A percentile compares a stretch with the other conserved stretches of the same genome.
Evolutionary conservation across 2,329 filamentous ascomycete genomes (phyloP).

Genomic region (Rhinocladiella similis): DNA sequence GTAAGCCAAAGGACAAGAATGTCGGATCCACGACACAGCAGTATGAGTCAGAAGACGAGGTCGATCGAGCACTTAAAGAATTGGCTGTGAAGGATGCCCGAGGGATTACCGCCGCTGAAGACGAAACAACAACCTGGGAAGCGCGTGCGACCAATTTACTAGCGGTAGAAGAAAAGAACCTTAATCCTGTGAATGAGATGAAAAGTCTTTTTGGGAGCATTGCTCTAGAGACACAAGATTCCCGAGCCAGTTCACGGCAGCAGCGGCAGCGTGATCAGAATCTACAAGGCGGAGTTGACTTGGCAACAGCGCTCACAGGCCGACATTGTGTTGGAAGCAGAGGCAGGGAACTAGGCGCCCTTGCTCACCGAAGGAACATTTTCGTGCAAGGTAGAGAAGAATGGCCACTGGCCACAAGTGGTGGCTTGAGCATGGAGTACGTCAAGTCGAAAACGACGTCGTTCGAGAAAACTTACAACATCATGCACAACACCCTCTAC

Average conservation of each 20-base stretch:
- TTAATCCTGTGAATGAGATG: slow-evolving; percentile 93
- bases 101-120: slow-evolving; percentile 21
- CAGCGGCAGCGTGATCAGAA: slow-evolving; percentile 56
- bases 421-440: slow-evolving; percentile 80
- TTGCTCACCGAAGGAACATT: slow-evolving; percentile 73
- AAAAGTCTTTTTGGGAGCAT: slow-evolving; percentile 68
- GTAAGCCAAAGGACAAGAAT: slow-evolving; percentile 43
- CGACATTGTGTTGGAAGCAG: slow-evolving; percentile 56
- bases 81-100: slow-evolving; percentile 48
- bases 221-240: slow-evolving; percentile 60
- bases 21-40: slow-evolving; percentile 27
- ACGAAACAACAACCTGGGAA: slow-evolving; percentile 35
- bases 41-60: slow-evolving; percentile 57
- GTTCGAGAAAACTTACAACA: slow-evolving; percentile 71
- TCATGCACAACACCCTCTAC: slow-evolving; percentile 73
- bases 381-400: slow-evolving; percentile 85
- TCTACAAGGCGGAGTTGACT: slow-evolving; percentile 50
- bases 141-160: slow-evolving; percentile 56
- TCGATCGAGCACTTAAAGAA: slow-evolving; percentile 63
- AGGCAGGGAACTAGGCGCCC: slow-evolving; percentile 65
- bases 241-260: slow-evolving; percentile 48
- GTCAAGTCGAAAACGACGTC: slow-evolving; percentile 45
- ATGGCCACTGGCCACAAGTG: slow-evolving; percentile 78
- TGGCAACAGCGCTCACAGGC: slow-evolving; percentile 58
- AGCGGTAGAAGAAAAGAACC: slow-evolving; percentile 66